A percentile compares a stretch with the other conserved stretches of the same genome.
These are phyloP conservation scores for Anastatica hierochuntica DNA, from an alignment of 345 rosid genomes.

Conservation along the genomic window DNA sequence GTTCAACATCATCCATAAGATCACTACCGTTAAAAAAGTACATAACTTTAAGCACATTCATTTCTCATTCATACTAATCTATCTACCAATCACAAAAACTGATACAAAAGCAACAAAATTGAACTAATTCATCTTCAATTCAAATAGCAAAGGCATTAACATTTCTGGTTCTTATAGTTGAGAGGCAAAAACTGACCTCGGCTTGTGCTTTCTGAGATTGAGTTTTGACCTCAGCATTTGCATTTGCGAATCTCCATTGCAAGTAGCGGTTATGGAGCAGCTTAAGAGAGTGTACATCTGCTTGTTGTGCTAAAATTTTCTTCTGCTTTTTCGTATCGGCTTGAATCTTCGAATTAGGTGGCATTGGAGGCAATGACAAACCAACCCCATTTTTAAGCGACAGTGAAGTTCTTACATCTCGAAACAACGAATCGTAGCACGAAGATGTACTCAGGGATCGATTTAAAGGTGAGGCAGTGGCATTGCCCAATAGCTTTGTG, in stretches of 20 bases:
- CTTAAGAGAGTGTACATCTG: constrained; percentile 49
- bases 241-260: constrained; percentile 87
- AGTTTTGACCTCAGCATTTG: constrained; percentile 47
- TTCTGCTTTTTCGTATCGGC: constrained; percentile 34
- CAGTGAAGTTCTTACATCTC: constrained; percentile 12
- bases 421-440: constrained; percentile 23
- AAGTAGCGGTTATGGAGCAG: constrained; percentile 63
- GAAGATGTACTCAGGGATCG: constrained; percentile 13
- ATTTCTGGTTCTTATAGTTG: background rate
- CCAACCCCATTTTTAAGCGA: constrained; percentile 32
- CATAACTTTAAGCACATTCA: no score
- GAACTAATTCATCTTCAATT: background rate
- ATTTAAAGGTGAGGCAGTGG: constrained; percentile 15
- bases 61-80: background rate
- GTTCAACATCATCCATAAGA: no score
- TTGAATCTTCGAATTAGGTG: constrained; percentile 31
- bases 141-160: background rate
- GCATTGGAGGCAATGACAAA: constrained; percentile 47
- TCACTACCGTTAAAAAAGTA: no score
- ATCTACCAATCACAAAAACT: constrained; percentile 8
- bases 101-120: background rate
- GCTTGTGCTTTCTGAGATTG: constrained; percentile 52
- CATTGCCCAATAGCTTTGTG: background rate
- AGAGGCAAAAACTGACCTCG: constrained; percentile 39
- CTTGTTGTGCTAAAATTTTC: constrained; percentile 44